Evolutionary conservation across 2,329 filamentous ascomycete genomes (phyloP), one percentile per base, ranked within the genome.

Genomic region (Botrytis porri): DNA sequence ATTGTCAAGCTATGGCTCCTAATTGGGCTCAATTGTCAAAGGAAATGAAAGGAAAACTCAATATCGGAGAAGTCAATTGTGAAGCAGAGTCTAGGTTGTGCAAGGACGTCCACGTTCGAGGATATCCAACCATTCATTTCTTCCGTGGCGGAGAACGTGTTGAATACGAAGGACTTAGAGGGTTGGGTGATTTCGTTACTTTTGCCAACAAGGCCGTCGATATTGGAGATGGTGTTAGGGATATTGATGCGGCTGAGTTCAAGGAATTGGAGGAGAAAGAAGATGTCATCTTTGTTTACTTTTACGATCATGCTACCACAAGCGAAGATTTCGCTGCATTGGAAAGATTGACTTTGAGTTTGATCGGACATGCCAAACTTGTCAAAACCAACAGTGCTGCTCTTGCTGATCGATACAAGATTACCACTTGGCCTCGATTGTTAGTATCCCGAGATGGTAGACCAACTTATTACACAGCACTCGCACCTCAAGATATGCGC

Each of bases 61-160:
- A 98, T 80, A 87, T 99, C 79, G 96, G 95, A 74, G 95, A 98
- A 82, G 95, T 99, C 76, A 97, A 99, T 83, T 99, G 96, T 80
- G 95, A 98, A 69, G 86, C 87, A 51, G 93, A 98, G 80, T 88
- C 89, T 71, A 88, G 92, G 62, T 88, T 99, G n/a, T 99, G 96
- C 87, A 97, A 97, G 82, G 94, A 98, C 77, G 93, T 93, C 63
- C 88, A 88, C 61, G 88, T 97, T 59, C 86, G 86, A 73, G 92
- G 90, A 16, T 99, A 93, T 80, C 96, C 96, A 1, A 98, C 95
- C 1, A 90, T 99, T 77, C 86, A 95, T 74, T 97, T 97, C 85
- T 97, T 98, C 88, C 91, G 92, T 74, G 94, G 94, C 61, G 93
- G 93, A 74, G 95, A 99, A 84, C 90, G 93, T 69, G 92, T 97